These are phyloP conservation scores for Knoxdaviesia capensis DNA, from an alignment of 2,329 filamentous ascomycete genomes.

Conservation along the genomic window DNA sequence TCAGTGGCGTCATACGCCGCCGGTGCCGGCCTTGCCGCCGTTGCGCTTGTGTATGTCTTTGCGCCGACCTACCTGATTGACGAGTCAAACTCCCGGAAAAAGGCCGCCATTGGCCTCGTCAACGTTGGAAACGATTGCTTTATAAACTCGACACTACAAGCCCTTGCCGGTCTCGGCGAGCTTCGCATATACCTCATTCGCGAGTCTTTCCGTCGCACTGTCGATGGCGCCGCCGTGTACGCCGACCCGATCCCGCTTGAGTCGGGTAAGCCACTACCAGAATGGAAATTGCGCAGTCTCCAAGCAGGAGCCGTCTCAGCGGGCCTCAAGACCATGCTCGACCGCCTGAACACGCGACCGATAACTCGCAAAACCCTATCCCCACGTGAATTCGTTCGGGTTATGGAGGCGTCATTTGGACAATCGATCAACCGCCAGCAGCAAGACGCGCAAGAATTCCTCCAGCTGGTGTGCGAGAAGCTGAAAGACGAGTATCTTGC, in stretches of 20 bases:
- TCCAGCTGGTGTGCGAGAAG: slow-evolving; percentile 83
- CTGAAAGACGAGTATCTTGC: slow-evolving; percentile 89
- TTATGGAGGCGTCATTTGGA: slow-evolving; percentile 68
- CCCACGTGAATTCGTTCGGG: slow-evolving; percentile 62
- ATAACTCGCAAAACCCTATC: slow-evolving; percentile 89
- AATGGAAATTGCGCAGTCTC: slow-evolving; percentile 44
- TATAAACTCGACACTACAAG: slow-evolving; percentile 92
- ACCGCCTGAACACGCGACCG: slow-evolving; percentile 80
- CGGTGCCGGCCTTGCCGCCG: slow-evolving; percentile 82
- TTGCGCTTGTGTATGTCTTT: slow-evolving; percentile 92
- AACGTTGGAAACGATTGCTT: slow-evolving; percentile 94
- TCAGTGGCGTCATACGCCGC: slow-evolving; percentile 68
- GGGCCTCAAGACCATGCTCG: slow-evolving; percentile 80
- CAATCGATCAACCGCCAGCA: slow-evolving; percentile 86
- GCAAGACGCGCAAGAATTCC: slow-evolving; percentile 92
- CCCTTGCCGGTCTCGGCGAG: slow-evolving; percentile 74
- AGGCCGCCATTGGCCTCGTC: slow-evolving; percentile 67
- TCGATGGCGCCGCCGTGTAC: slow-evolving; percentile 66
- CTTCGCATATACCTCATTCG: slow-evolving; percentile 80
- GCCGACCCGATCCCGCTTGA: slow-evolving; percentile 33
- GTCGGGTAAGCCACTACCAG: slow-evolving; percentile 18
- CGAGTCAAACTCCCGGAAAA: slow-evolving; percentile 49
- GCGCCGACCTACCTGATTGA: slow-evolving; percentile 94
- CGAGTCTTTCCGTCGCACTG: slow-evolving; percentile 64
- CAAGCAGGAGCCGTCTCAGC: slow-evolving; percentile 69